Base-by-base conservation (phyloP, 2,329 filamentous ascomycete genomes). In the Camillea tinctor region DNA sequence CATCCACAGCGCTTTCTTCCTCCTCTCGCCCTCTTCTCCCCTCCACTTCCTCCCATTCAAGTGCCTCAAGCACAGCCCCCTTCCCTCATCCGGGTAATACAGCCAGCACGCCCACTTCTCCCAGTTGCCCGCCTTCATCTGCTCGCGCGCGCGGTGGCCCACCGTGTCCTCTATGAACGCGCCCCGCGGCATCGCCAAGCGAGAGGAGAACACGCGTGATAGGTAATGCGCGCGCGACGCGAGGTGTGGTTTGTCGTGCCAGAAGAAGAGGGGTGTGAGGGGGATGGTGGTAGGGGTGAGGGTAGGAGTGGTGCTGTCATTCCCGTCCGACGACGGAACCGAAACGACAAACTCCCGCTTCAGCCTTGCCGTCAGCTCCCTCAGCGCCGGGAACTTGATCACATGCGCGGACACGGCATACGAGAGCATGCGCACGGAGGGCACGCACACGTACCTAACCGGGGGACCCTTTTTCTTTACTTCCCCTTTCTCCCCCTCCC, bases 211-310 rank as follows among this genome's bases (percentile, higher is more conserved):
- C 1, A 85, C 77, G 0, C 77, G 74, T 0, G 71, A 65, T 0
- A 84, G 73, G 58, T 85, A 85, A 63, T 85, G 83, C 1, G 71
- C 64, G 0, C 75, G 78, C 3, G 76, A 78, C 1, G 79, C 82
- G 2, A 85, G 60, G 58, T 85, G 83, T 0, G 83, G 82, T 64
- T 85, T 85, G 61, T 85, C 83, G 58, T 85, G 82, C 83, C 83
- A 85, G 66, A 85, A 84, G 71, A 84, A 85, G 57, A 85, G 74
- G 0, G 83, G 83, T 1, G 83, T 85, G 49, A 85, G 68, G 0
- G 80, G 79, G 0, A 85, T 52, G 4, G 53, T 56, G 24, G n/a
- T n/a, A n/a, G n/a, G n/a, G n/a, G n/a, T n/a, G n/a, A n/a, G n/a
- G n/a, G n/a, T n/a, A n/a, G n/a, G n/a, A n/a, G n/a, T n/a, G n/a